These are phyloP conservation scores for Paecilomyces fulvus DNA, from an alignment of 2,329 filamentous ascomycete genomes.

Conservation along the genomic window DNA sequence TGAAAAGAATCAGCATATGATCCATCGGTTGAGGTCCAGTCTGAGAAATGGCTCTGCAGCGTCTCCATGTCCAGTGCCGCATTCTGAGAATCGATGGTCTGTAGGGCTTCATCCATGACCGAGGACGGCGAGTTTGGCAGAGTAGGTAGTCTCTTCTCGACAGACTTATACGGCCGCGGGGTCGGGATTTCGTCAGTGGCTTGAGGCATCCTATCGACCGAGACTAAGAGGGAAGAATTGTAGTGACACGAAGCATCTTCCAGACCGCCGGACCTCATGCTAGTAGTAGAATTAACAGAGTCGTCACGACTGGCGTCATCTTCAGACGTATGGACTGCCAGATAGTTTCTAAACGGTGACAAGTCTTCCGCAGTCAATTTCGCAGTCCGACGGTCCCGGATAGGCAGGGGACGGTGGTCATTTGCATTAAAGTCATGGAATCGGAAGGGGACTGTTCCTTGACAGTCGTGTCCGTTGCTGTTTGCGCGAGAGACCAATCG, in stretches of 20 bases:
- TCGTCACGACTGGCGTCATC: conserved; percentile 1
- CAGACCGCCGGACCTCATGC: conserved; percentile 10
- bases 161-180: conserved; percentile 18
- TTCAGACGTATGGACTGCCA: conserved; percentile 19
- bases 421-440: conserved; percentile 7
- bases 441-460: conserved; percentile 10
- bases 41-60: conserved; percentile 35
- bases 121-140: conserved; percentile 40
- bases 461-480: not conserved
- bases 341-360: conserved; percentile 17
- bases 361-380: conserved; percentile 19
- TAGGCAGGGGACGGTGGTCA: conserved; percentile 16
- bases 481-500: conserved; percentile 4
- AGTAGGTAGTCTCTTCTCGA: conserved; percentile 36
- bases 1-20: conserved; percentile 21
- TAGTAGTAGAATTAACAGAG: conserved; percentile 2
- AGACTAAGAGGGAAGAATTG: conserved; percentile 17
- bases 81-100: conserved; percentile 25
- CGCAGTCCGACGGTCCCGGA: conserved; percentile 30
- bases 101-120: conserved; percentile 33
- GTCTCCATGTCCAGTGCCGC: conserved; percentile 23
- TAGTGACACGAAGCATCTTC: conserved; percentile 10
- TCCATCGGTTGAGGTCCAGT: conserved; percentile 26
- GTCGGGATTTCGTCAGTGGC: conserved; percentile 13
- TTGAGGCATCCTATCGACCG: conserved; percentile 6